Base-by-base conservation (phyloP, 2,329 filamentous ascomycete genomes). In the Aspergillus persii region DNA sequence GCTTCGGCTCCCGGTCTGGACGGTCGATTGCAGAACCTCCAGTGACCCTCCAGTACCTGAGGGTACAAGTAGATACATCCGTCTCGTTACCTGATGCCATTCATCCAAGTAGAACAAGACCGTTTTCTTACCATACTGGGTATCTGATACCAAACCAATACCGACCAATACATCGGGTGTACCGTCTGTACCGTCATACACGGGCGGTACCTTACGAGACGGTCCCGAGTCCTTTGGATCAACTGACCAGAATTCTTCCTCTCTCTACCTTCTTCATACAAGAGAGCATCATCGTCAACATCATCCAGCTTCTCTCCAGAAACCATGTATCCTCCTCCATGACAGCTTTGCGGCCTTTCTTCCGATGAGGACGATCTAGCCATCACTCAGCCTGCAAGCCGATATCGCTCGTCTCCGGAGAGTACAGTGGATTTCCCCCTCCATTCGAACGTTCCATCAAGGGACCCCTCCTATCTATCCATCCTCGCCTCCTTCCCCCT, bases 311-410 rank as follows among this genome's bases (percentile, higher is more conserved):
- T 31, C 26, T 33, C 15, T 41, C 29, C 33, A 44, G 33, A 18
- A 49, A 52, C 31, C 33, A 57, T 57, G 49, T 27, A 31, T 52
- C 23, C 33, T 39, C 41, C 53, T 47, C 44, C 44, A 47, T 47
- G 44, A n/a, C 31, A 30, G 12, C 15, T 44, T 47, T 27, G 9
- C 27, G 41, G 36, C 26, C 15, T 7, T 29, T 26, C 12, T 31
- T 26, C n/a, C 23, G 11, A 49, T 49, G 31, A 39, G 33, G 30
- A n/a, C 6, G 30, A 39, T 54, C 39, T 47, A 54, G 52, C 27
- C 9, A 2, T 18, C 23, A 11, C 30, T 36, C 41, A 29, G 18
- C 33, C 36, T n/a, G 36, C 36, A 12, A 41, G 36, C 36, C 36
- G 36, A 41, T 26, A 50, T 51, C 48, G 18, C 46, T 39, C 36